Evolutionary conservation across 2,329 filamentous ascomycete species (phyloP), one percentile per base, ranked within the genome.

Genomic region (Aspergillus bombycis): DNA sequence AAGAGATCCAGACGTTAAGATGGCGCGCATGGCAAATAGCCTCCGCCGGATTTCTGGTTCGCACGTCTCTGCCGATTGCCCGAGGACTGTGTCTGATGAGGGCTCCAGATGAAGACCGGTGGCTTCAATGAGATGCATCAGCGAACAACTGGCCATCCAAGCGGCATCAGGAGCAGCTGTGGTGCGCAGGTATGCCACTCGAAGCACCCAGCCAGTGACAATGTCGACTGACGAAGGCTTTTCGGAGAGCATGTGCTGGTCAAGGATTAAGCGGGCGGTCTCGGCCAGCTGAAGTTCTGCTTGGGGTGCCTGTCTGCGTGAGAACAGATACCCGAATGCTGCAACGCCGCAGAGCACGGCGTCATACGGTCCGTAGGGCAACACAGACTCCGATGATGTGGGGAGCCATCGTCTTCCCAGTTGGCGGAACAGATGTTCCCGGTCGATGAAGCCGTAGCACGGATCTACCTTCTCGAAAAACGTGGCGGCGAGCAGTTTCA

Each of bases 101-200:
- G 68, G 66, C 63, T 78, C 73, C 11, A 76, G 64, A 38, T 78
- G 76, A 3, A 78, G 68, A 14, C 74, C 75, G 14, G 83, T 81
- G 3, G 85, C 84, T 68, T 88, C 86, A 2, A 86, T 77, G 57
- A 87, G 78, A 66, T 88, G 86, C 83, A 88, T 86, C 23, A 85
- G 72, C 1, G 81, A 83, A 63, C 82, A 86, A 65, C 83, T 86
- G 0, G 85, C 84, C 75, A 87, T 84, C 85, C 76, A 78, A 3
- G 83, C 80, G 0, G 80, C 79, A 62, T 88, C 83, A 1, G 85
- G 85, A 2, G 83, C 80, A 2, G 81, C 82, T 0, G 84, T 84
- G 54, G 84, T 79, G 12, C 86, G 79, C 10, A 88, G 74, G 62
- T 87, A 87, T 0, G 83, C 75, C 0, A 82, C 80, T 7, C 85